A percentile compares a stretch with the other conserved stretches of the same genome.
phyloP scores from a whole-genome alignment of 164 flowering plant species.

The Magnolia officinalis region DNA sequence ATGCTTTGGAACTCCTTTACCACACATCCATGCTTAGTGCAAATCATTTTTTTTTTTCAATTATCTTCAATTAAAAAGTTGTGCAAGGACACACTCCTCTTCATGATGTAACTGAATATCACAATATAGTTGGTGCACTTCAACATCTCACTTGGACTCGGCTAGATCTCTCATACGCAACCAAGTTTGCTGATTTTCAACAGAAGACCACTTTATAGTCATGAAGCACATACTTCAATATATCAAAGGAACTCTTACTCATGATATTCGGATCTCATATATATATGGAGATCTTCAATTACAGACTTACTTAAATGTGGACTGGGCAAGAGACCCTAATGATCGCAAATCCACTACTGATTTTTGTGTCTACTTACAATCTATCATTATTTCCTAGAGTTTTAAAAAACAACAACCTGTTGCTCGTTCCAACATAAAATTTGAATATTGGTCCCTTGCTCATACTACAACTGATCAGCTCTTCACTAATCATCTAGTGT shows the following conservation, averaged over 20 bases:
- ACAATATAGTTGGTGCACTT: not conserved
- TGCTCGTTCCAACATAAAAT: not conserved
- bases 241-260: not conserved
- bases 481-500: not conserved
- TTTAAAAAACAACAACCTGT: not conserved
- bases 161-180: not conserved
- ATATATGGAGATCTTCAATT: not conserved
- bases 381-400: not conserved
- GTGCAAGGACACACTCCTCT: not conserved
- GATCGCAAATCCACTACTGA: not conserved
- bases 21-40: too few species aligned
- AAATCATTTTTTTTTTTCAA: too few species aligned
- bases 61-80: not conserved
- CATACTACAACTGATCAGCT: not conserved
- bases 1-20: too few species aligned
- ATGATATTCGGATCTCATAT: not conserved
- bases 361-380: not conserved
- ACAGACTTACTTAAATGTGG: not conserved
- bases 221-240: not conserved
- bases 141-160: not conserved
- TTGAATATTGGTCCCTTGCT: not conserved
- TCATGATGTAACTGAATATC: not conserved
- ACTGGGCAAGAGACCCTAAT: not conserved
- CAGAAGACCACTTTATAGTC: not conserved
- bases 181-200: not conserved